A percentile compares a stretch with the other conserved stretches of the same genome.
phyloP scores from a whole-genome alignment of 2,329 filamentous ascomycete genomes.

The Xylaria sp. region DNA sequence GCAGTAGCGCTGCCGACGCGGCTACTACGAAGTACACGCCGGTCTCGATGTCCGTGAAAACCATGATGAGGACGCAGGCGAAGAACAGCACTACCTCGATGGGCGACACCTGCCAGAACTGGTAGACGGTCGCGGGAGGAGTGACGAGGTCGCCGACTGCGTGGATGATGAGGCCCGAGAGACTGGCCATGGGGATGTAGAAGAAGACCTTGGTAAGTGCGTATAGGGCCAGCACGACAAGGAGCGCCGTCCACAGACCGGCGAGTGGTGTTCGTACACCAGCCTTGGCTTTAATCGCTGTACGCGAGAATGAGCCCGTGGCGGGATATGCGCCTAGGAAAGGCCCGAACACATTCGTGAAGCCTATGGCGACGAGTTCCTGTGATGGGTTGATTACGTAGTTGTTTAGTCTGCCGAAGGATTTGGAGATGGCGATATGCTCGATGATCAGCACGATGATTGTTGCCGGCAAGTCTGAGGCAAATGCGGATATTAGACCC shows the following conservation, averaged over 20 bases:
- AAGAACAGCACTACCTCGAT: conserved; percentile 88
- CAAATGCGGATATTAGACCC: conserved; percentile 71
- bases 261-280: conserved; percentile 88
- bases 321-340: conserved; percentile 87
- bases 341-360: conserved; percentile 79
- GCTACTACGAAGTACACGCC: conserved; percentile 86
- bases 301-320: conserved; percentile 90
- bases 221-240: conserved; percentile 87
- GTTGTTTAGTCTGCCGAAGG: conserved; percentile 81
- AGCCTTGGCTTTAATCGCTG: conserved; percentile 94
- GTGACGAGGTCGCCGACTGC: conserved; percentile 89
- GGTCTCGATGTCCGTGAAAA: conserved; percentile 85
- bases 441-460: conserved; percentile 84
- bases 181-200: conserved; percentile 82
- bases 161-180: conserved; percentile 89
- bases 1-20: conserved; percentile 74
- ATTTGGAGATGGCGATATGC: conserved; percentile 86
- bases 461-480: conserved; percentile 75
- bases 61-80: conserved; percentile 81
- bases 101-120: conserved; percentile 88
- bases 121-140: conserved; percentile 82
- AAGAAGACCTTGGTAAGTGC: conserved; percentile 85
- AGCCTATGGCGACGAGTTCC: conserved; percentile 81
- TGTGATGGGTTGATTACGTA: conserved; percentile 84
- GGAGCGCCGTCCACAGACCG: conserved; percentile 83